Evolutionary conservation across 78 protist genomes (phyloP), one percentile per base, ranked within the genome.

Genomic region (Andalucia godoyi): DNA sequence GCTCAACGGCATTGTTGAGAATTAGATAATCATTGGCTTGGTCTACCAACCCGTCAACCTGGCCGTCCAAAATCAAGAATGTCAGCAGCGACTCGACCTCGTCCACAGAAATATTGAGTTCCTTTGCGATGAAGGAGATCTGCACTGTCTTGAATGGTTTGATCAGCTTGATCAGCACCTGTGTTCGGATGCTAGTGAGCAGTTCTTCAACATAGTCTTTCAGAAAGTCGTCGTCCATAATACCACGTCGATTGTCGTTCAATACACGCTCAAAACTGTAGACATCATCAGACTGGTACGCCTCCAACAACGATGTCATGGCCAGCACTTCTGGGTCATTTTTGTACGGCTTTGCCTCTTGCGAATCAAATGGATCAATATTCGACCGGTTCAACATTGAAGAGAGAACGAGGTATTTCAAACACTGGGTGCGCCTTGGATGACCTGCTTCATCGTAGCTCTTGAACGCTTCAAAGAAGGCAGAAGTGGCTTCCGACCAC

Each of bases 391-490:
- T 50, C 65, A 67, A 67, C 98, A 95, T 90, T 40, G 53, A 79
- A 10, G 95, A 86, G 54, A 95, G 71, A 9, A 95, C 94, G 18
- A 88, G 73, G 61, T 88, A 85, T 61, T 83, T 91, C 52, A 92
- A 79, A 79, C 97, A 93, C 69, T 74, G 83, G 10, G 90, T 75
- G 39, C 92, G 72, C 39, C 88, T 66, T 29, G 71, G 58, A 38
- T 58, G 50, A 36, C 94, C 94, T 15, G 92, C 87, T 62, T 84
- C 90, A 68, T 92, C 97, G 75, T 87, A 95, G 79, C 71, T 84
- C 85, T 92, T 92, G 84, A 95, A 95, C 12, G 98, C 98, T 72
- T 93, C 96, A 51, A 92, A 92, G 39, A 93, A 93, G 76, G 89
- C 98, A 10, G 55, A 57, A 36, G 90, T 67, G 17, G 97, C 97